Conservation (phyloP, 2,329 filamentous ascomycete genomes). For the Stagonosporopsis tanaceti region DNA sequence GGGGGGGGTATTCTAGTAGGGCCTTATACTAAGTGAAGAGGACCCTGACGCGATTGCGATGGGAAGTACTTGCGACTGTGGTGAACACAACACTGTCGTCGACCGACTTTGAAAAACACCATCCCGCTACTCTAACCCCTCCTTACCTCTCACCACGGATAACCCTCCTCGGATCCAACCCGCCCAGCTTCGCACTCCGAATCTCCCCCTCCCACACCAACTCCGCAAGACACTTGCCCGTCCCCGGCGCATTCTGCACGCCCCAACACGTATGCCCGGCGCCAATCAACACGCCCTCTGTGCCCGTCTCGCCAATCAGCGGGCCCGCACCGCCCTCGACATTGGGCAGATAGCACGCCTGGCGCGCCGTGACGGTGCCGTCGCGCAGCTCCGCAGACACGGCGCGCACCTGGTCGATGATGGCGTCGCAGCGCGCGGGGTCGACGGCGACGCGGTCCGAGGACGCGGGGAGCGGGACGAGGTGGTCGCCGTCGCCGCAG, state of each 20-base stretch:
- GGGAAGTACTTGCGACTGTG: too few species aligned
- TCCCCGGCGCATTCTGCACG: conserved; percentile 93
- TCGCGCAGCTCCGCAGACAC: conserved; percentile 60
- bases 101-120: too few species aligned
- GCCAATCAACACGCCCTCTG: conserved; percentile 79
- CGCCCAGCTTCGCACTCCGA: conserved; percentile 53
- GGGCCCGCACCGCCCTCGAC: conserved; percentile 71
- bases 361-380: conserved; percentile 70
- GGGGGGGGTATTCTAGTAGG: too few species aligned
- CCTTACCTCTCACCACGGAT: neutral
- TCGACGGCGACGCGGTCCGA: conserved; percentile 81
- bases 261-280: conserved; percentile 97
- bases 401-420: conserved; percentile 77
- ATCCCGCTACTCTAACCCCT: too few species aligned
- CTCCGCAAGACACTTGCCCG: conserved; percentile 60
- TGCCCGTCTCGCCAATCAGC: conserved; percentile 77
- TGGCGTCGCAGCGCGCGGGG: conserved; percentile 79
- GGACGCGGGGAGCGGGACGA: conserved; percentile 76
- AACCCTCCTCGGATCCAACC: conserved; percentile 51
- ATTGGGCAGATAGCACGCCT: conserved; percentile 93
- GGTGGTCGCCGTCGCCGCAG: conserved; percentile 86
- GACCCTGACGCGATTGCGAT: too few species aligned
- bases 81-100: too few species aligned
- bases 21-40: too few species aligned
- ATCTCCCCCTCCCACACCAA: conserved; percentile 56